Base-by-base conservation (phyloP, 371 early-diverging fungal genomes). In the Mortierella sp. region DNA sequence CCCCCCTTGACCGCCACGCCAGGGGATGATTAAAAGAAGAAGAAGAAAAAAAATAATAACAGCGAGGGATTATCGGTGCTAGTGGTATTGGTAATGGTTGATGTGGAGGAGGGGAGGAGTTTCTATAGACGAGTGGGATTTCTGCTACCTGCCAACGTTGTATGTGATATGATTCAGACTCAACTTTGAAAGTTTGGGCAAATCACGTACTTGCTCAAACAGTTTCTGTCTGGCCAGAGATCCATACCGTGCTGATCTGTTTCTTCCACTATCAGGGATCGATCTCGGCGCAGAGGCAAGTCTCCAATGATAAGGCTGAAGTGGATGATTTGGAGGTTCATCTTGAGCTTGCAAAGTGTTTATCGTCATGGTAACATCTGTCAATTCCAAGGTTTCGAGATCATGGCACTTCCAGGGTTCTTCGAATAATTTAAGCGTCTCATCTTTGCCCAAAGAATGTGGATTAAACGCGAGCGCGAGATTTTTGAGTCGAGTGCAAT, bases 111-210 rank as follows among this genome's bases (percentile, higher is more conserved):
- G n/a, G n/a, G n/a, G n/a, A n/a, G n/a, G n/a, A n/a, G n/a, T n/a
- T n/a, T n/a, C n/a, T n/a, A n/a, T n/a, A n/a, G n/a, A n/a, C n/a
- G n/a, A n/a, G n/a, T n/a, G n/a, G n/a, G n/a, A n/a, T n/a, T n/a
- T n/a, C n/a, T n/a, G n/a, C n/a, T n/a, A n/a, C n/a, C 62, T 54
- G n/a, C 65, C 64, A 13, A 67, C 29, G 0, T 63, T 63, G 55
- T 67, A 77, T 9, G 64, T 64, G 49, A 68, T 65, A 61, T 68
- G 68, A 49, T 77, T 77, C 66, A 77, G 26, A 37, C 65, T 72
- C 64, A 77, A 34, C 31, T 8, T 60, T n/a, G 49, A 10, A 26
- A 77, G 51, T 35, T 53, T 64, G 29, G 68, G 61, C 34, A 77
- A 49, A 28, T 40, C 60, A 19, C 61, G 72, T 1, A 68, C 65